Evolutionary conservation across 257 asterid genomes (phyloP).

Genomic region (Penstemon newberryi): DNA sequence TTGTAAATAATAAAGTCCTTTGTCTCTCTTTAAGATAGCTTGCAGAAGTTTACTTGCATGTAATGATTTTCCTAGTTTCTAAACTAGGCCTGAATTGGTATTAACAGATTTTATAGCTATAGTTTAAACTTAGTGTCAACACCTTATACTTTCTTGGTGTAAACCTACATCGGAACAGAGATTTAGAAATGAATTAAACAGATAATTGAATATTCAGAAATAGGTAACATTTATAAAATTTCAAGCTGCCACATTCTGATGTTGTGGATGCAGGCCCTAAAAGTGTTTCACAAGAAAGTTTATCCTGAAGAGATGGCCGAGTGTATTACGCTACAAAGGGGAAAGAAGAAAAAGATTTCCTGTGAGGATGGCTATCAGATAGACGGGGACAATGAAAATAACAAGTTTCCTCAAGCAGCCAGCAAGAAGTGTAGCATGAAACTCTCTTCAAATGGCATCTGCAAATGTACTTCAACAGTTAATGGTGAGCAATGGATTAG

Average conservation of each 20-base stretch:
- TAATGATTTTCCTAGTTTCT: background rate
- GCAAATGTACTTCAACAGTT: constrained; percentile 35
- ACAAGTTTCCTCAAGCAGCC: constrained; percentile 28
- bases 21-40: constrained; percentile 11
- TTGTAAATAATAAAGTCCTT: background rate
- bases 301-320: constrained; percentile 44
- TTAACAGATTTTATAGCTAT: background rate
- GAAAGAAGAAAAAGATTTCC: constrained; percentile 30
- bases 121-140: constrained; percentile 3
- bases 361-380: constrained; percentile 27
- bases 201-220: constrained; percentile 5
- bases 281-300: constrained; percentile 47
- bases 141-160: constrained; percentile 10
- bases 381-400: constrained; percentile 29
- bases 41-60: constrained; percentile 10
- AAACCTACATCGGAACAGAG: constrained; percentile 1
- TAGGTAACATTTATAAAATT: background rate
- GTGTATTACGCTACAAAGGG: constrained; percentile 29
- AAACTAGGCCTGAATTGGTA: constrained; percentile 10
- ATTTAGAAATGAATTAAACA: constrained; percentile 26
- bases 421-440: constrained; percentile 26
- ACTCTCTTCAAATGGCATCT: constrained; percentile 36
- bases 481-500: constrained; percentile 56
- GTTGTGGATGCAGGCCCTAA: constrained; percentile 45
- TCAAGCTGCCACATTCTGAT: background rate